Base-by-base conservation (phyloP, 305 asterid genomes). In the Euphrasia arctica region DNA sequence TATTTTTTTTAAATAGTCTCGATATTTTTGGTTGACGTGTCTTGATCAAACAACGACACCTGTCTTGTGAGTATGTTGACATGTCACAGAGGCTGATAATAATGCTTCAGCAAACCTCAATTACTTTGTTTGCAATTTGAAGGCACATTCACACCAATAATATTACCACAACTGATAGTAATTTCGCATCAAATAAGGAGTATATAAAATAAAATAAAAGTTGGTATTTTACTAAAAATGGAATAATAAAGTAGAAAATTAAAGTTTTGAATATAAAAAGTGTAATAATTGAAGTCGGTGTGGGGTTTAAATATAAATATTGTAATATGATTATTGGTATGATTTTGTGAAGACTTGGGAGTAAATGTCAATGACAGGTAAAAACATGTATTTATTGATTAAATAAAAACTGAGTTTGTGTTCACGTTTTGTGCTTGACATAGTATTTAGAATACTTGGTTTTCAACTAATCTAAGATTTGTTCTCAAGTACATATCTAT, bases 391-490 rank as follows among this genome's bases (percentile, higher is more conserved):
- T 49, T 9, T 48, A 42, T n/a, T 49, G 1, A n/a, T 50, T 5
- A 51, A 51, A 22, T 8, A 13, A 18, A 18, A 18, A 18, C 22
- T 18, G 22, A 18, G 22, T 18, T 49, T 7, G 28, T 9, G 27
- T 49, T 49, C 9, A 49, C 55, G 27, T n/a, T 3, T 14, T 13
- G 4, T 49, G 55, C 28, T 49, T 0, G 14, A 18, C 22, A 18
- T 18, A 18, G 22, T 18, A 18, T 18, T 49, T 49, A 13, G 27
- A n/a, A 4, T n/a, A 47, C 7, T n/a, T 13, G 15, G 15, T 50
- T 50, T n/a, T 50, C 55, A 15, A 50, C 55, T 50, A 50, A 50
- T 50, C 55, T 50, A 50, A 8, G 55, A 50, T 50, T 50, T 50
- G 22, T 50, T 50, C 56, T 50, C 56, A 14, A 50, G 18, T 15